phyloP scores from a whole-genome alignment of 2,329 filamentous ascomycete species.

The Aureobasidium musti region DNA sequence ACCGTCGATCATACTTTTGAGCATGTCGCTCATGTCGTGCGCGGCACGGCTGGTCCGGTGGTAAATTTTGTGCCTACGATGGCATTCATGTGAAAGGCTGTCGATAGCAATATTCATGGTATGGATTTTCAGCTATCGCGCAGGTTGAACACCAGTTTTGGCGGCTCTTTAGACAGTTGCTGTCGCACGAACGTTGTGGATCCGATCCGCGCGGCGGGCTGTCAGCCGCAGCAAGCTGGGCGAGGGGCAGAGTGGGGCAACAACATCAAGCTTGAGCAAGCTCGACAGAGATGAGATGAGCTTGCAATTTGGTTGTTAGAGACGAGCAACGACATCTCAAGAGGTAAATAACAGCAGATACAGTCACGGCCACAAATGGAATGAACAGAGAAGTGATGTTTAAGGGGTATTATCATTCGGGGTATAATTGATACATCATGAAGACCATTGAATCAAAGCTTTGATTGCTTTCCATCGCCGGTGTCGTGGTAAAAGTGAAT shows the following conservation, averaged over 20 bases:
- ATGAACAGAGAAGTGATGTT: neutral
- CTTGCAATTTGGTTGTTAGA: too few species aligned
- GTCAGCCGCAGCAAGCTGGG: conserved; percentile 6
- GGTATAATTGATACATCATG: conserved; percentile 25
- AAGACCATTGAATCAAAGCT: conserved; percentile 22
- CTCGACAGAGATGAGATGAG: neutral
- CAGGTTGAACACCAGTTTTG: neutral
- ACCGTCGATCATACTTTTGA: neutral
- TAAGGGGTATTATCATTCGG: conserved; percentile 15
- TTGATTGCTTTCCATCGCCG: conserved; percentile 22
- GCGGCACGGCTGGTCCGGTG: neutral
- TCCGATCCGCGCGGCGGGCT: neutral
- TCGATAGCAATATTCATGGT: neutral
- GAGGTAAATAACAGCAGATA: neutral
- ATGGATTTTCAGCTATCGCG: neutral
- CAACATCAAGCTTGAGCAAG: neutral
- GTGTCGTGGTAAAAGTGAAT: conserved; percentile 8
- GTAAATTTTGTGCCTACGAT: too few species aligned
- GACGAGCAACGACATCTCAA: too few species aligned
- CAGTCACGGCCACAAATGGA: neutral
- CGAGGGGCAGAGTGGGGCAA: neutral
- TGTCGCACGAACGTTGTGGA: neutral
- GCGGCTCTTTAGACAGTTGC: neutral
- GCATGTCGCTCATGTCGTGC: neutral
- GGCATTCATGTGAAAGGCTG: neutral